These are phyloP conservation scores for Thelephora terrestris DNA, from an alignment of 1,284 basidiomycete species.

Conservation along the genomic window DNA sequence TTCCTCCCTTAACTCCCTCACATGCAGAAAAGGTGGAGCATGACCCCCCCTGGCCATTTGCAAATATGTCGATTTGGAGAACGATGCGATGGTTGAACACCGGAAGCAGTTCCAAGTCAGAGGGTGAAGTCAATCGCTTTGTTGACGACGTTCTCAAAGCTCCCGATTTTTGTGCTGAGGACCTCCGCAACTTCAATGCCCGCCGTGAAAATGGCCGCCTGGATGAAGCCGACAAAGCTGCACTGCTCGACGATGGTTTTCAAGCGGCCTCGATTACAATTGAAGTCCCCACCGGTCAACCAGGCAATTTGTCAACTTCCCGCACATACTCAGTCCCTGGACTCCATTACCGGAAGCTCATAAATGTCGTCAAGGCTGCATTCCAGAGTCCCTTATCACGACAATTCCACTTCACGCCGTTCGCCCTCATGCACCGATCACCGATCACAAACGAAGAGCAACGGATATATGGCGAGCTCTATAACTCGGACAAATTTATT, in stretches of 20 bases:
- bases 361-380: conserved; percentile 8
- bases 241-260: no score
- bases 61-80: conserved; percentile 1
- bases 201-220: conserved; percentile 6
- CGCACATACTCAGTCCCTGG: no score
- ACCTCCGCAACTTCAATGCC: conserved; percentile 10
- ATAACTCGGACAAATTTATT: conserved; percentile 11
- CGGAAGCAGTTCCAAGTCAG: conserved; percentile 8
- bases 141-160: conserved; percentile 12
- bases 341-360: conserved; percentile 9
- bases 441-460: neutral
- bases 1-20: no score
- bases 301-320: no score
- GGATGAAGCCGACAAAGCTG: conserved; percentile 1
- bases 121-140: conserved; percentile 11
- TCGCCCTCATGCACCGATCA: conserved; percentile 8
- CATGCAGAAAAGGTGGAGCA: no score
- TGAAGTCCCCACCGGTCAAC: no score
- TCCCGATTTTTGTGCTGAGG: conserved; percentile 9
- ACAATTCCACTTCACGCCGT: conserved; percentile 6
- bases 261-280: neutral
- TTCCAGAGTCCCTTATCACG: conserved; percentile 1
- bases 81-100: conserved; percentile 9
- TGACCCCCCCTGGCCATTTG: conserved; percentile 5
- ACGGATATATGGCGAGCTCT: conserved; percentile 6